A percentile compares a stretch with the other conserved stretches of the same genome.
phyloP scores from a whole-genome alignment of 2,329 filamentous ascomycete genomes.

The Uncinocarpus reesii region DNA sequence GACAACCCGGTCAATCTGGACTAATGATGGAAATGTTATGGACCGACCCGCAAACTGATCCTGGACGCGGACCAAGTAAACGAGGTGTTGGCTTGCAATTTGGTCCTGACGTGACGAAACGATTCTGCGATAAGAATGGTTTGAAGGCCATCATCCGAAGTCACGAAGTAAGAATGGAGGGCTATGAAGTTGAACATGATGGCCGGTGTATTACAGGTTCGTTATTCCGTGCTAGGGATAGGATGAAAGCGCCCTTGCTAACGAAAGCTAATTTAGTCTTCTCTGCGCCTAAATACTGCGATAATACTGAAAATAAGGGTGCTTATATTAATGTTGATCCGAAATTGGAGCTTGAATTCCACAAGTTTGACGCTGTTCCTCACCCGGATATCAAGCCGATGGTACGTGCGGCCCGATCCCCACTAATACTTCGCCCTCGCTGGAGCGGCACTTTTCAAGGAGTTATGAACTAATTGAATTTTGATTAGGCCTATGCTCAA shows the following conservation, averaged over 20 bases:
- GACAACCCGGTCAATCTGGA: conserved; percentile 83
- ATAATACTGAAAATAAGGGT: conserved; percentile 94
- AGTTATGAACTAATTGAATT: not conserved
- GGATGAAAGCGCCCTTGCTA: not conserved
- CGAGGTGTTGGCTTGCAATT: conserved; percentile 94
- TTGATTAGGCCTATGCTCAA: conserved; percentile 38
- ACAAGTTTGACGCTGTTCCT: conserved; percentile 91
- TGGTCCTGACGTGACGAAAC: conserved; percentile 88
- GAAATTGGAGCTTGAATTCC: conserved; percentile 81
- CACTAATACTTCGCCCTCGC: not conserved
- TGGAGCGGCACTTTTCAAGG: too few relatives aligned
- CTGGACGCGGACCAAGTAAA: conserved; percentile 88
- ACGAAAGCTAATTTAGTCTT: conserved; percentile 53
- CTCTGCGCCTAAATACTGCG: conserved; percentile 94
- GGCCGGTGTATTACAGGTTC: conserved; percentile 85
- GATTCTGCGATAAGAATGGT: conserved; percentile 92
- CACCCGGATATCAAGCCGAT: conserved; percentile 94
- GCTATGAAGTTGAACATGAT: conserved; percentile 96
- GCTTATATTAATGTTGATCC: conserved; percentile 95
- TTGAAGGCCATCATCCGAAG: conserved; percentile 91
- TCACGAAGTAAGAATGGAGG: conserved; percentile 97
- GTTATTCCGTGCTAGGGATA: conserved; percentile 20
- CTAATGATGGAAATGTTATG: conserved; percentile 99
- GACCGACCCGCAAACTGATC: conserved; percentile 84
- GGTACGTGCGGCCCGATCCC: conserved; percentile 39